Conservation (phyloP, 2,329 filamentous ascomycete species). For the Mycosphaerelloides madeirae region DNA sequence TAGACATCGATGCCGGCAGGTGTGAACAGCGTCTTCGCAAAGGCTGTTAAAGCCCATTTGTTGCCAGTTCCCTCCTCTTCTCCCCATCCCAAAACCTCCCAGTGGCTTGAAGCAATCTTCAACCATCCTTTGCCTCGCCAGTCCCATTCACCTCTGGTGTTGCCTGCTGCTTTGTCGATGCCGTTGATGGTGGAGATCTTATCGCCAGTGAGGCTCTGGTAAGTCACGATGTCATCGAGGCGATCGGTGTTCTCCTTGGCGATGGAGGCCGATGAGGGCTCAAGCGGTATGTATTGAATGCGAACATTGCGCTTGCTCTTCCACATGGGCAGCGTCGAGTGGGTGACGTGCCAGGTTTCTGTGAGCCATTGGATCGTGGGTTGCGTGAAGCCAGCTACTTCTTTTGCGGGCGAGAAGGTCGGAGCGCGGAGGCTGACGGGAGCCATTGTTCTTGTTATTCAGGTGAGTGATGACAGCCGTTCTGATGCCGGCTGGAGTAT, state of each 20-base stretch:
- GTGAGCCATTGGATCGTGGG: constrained; percentile 58
- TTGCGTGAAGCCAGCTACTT: constrained; percentile 32
- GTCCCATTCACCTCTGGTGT: constrained; percentile 51
- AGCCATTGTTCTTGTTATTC: constrained; percentile 18
- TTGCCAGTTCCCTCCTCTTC: constrained; percentile 40
- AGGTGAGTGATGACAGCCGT: too few relatives aligned
- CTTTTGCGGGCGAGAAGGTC: constrained; percentile 25
- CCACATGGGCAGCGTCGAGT: constrained; percentile 78
- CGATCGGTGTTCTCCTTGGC: constrained; percentile 39
- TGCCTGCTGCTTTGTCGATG: constrained; percentile 51
- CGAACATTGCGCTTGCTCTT: constrained; percentile 70
- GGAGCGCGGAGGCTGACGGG: constrained; percentile 28
- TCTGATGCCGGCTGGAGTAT: too few relatives aligned
- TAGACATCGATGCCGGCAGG: constrained; percentile 78
- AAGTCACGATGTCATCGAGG: constrained; percentile 69
- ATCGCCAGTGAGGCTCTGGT: constrained; percentile 51
- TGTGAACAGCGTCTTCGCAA: constrained; percentile 77
- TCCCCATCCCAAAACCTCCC: constrained; percentile 78
- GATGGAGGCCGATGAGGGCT: constrained; percentile 31
- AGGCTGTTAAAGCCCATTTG: constrained; percentile 77
- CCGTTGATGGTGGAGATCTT: constrained; percentile 60
- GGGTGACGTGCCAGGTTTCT: constrained; percentile 68
- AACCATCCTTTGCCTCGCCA: constrained; percentile 77
- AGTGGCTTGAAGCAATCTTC: constrained; percentile 66
- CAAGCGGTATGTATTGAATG: constrained; percentile 65